Evolutionary conservation across 345 rosid species (phyloP).

Genomic region (Eucalyptus marginata): DNA sequence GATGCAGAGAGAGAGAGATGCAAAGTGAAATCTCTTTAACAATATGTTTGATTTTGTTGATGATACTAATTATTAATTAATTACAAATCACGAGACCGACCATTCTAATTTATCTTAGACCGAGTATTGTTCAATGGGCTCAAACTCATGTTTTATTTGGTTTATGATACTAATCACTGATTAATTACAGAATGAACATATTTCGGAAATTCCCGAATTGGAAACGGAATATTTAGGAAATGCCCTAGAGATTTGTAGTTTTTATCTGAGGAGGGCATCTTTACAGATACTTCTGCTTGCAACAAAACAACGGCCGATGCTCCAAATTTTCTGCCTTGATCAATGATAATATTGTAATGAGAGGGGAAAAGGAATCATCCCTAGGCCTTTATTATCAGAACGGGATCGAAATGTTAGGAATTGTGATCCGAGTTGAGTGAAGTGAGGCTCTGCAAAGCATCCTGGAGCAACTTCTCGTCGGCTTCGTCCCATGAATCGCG

Average conservation of each 20-base stretch:
- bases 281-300: neutral
- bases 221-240: neutral
- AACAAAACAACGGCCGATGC: neutral
- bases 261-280: neutral
- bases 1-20: too few species aligned
- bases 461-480: constrained; percentile 56
- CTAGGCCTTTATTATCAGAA: neutral
- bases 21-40: neutral
- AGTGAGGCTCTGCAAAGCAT: constrained; percentile 72
- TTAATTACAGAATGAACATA: neutral
- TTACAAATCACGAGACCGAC: too few species aligned
- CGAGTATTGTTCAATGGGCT: too few species aligned
- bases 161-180: neutral
- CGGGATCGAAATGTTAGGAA: neutral
- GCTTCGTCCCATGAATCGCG: constrained; percentile 51
- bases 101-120: too few species aligned
- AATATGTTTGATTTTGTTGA: neutral
- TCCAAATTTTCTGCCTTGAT: neutral
- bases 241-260: neutral
- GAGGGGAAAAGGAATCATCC: neutral
- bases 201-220: neutral
- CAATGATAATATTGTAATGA: neutral
- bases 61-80: neutral
- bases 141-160: neutral
- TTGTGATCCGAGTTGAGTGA: constrained; percentile 32